Conservation (phyloP, 257 asterid species). For the Petrea volubilis region DNA sequence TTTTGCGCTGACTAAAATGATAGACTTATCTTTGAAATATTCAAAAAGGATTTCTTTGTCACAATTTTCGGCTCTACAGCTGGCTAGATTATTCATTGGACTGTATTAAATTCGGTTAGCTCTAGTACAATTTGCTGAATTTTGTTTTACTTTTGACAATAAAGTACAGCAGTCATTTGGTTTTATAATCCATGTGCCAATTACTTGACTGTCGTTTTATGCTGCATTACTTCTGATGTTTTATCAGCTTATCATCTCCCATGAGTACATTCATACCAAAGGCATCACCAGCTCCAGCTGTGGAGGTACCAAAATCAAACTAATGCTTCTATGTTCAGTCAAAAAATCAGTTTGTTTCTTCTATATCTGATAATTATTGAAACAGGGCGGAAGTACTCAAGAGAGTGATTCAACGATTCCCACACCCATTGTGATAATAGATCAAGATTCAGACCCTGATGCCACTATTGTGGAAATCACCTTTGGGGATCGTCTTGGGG, state of each 20-base stretch:
- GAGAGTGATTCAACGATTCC: constrained; percentile 70
- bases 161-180: background rate
- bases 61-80: too few relatives aligned
- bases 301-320: constrained; percentile 60
- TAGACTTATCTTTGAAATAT: too few relatives aligned
- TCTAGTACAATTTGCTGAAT: background rate
- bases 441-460: constrained; percentile 89
- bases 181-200: constrained; percentile 3
- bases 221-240: constrained; percentile 17
- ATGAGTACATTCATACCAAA: constrained; percentile 45
- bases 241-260: constrained; percentile 55
- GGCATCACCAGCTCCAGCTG: constrained; percentile 64
- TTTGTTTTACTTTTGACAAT: background rate
- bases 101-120: background rate
- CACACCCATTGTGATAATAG: constrained; percentile 74
- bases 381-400: constrained; percentile 65
- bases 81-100: background rate
- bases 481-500: constrained; percentile 96
- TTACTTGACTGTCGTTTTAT: constrained; percentile 17
- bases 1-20: too few relatives aligned
- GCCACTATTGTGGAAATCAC: constrained; percentile 90
- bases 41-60: too few relatives aligned
- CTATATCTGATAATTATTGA: constrained; percentile 7
- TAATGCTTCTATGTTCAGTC: constrained; percentile 12
- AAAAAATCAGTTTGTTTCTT: background rate